phyloP scores from a whole-genome alignment of 768 basidiomycete genomes.

The Crucibulum laeve region DNA sequence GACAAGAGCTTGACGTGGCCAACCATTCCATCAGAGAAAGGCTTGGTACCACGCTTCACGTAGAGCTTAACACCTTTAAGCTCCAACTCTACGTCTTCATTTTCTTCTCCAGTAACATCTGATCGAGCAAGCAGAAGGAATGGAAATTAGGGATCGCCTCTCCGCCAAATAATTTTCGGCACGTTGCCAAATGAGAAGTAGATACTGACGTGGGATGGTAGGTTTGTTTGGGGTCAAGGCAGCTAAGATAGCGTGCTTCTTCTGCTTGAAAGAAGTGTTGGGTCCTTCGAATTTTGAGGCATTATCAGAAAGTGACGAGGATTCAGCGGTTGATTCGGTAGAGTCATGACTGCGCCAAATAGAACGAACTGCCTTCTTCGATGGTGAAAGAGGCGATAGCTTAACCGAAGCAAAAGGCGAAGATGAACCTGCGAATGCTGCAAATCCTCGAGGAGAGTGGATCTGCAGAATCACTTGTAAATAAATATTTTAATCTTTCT shows the following conservation, averaged over 20 bases:
- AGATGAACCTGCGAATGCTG: slow-evolving; percentile 26
- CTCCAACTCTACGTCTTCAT: slow-evolving; percentile 51
- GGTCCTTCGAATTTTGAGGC: slow-evolving; percentile 9
- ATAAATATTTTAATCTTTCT: too few species aligned
- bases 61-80: slow-evolving; percentile 60
- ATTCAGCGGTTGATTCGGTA: neutral
- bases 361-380: slow-evolving; percentile 10
- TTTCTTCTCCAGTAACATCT: slow-evolving; percentile 64
- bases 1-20: slow-evolving; percentile 60
- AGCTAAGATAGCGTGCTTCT: slow-evolving; percentile 17
- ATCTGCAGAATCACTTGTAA: slow-evolving; percentile 5
- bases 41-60: slow-evolving; percentile 48
- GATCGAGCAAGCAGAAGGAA: slow-evolving; percentile 6
- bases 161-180: neutral
- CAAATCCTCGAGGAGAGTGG: slow-evolving; percentile 19
- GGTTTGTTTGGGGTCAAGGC: slow-evolving; percentile 16
- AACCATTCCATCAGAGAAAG: slow-evolving; percentile 55
- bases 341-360: slow-evolving; percentile 15
- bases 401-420: slow-evolving; percentile 23
- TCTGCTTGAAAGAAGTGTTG: slow-evolving; percentile 8
- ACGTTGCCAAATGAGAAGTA: slow-evolving; percentile 11
- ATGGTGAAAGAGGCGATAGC: slow-evolving; percentile 7
- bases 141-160: neutral
- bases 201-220: slow-evolving; percentile 24
- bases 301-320: neutral